Base-by-base conservation (phyloP, 108 stramenopile genomes). In the Nitzschia sp. region DNA sequence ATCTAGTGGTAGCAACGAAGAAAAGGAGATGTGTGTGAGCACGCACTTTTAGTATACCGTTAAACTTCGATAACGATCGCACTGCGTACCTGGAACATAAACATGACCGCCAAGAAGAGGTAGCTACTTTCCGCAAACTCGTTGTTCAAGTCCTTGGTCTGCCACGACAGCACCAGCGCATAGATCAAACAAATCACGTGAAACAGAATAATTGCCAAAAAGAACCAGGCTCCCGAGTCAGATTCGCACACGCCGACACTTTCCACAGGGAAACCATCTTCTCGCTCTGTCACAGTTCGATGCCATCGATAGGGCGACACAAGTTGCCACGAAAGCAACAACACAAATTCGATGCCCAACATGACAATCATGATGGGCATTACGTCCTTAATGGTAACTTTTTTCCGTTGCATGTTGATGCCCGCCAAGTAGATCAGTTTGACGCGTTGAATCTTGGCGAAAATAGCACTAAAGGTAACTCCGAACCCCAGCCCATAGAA, bases 41-140 rank as follows among this genome's bases (percentile, higher is more conserved):
- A n/a, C n/a, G n/a, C n/a, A n/a, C n/a, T n/a, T n/a, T n/a, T n/a
- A n/a, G n/a, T n/a, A n/a, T n/a, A n/a, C n/a, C n/a, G n/a, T n/a
- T n/a, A n/a, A n/a, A n/a, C n/a, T n/a, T n/a, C n/a, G n/a, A n/a
- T n/a, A n/a, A n/a, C n/a, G n/a, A n/a, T n/a, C n/a, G 84, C 46
- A 19, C 81, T 29, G 13, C 66, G 33, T 9, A 78, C 78, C 54
- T 85, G 83, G 11, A 82, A 71, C 49, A 88, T 71, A 38, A 68
- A 74, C 11, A 72, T 45, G 51, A 85, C 74, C 32, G 80, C 67
- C 60, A 85, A 58, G 24, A 66, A 56, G 4, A 88, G 55, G 47
- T 70, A 81, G 8, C 23, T 54, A 23, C 72, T 72, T 72, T 88
- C 87, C 2, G 59, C 55, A 34, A 76, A 82, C 28, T 82, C 84